Evolutionary conservation across 2,329 filamentous ascomycete species (phyloP).

Genomic region (Catunica adiposa): DNA sequence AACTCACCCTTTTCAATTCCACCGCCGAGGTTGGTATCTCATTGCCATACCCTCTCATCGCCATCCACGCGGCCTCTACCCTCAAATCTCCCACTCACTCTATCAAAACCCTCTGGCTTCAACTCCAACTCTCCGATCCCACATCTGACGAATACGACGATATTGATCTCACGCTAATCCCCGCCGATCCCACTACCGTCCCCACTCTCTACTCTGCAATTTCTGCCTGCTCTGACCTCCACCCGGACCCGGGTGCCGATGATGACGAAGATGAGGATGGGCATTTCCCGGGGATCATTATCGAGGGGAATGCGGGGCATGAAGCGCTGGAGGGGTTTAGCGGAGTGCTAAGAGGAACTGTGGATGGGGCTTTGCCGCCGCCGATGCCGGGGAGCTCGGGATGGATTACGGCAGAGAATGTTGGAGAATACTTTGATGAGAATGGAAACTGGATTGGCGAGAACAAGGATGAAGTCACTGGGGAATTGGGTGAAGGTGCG

Average conservation of each 20-base stretch:
- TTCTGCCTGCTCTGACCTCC: constrained; percentile 57
- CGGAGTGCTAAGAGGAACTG: constrained; percentile 34
- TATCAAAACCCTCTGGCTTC: constrained; percentile 44
- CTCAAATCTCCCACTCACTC: constrained; percentile 23
- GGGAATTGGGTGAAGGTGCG: constrained; percentile 46
- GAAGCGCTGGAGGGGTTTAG: constrained; percentile 40
- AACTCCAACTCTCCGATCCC: constrained; percentile 46
- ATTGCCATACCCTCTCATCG: constrained; percentile 59
- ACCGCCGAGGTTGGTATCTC: constrained; percentile 42
- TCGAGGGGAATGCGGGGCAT: constrained; percentile 34
- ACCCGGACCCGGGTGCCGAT: constrained; percentile 50
- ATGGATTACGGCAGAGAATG: constrained; percentile 87
- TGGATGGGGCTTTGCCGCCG: constrained; percentile 39
- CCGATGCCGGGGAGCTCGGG: constrained; percentile 57
- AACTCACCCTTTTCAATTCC: constrained; percentile 47
- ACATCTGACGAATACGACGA: constrained; percentile 45
- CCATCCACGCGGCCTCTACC: constrained; percentile 54
- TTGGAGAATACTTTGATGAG: constrained; percentile 66
- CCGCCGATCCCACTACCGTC: constrained; percentile 20
- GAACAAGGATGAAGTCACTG: constrained; percentile 34
- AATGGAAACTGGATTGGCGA: constrained; percentile 58
- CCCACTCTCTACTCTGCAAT: constrained; percentile 49
- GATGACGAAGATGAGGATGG: constrained; percentile 39
- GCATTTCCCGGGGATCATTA: constrained; percentile 27
- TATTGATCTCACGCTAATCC: constrained; percentile 51